phyloP scores from a whole-genome alignment of 495 filamentous ascomycete species.

The Trichoderma asperelloides region DNA sequence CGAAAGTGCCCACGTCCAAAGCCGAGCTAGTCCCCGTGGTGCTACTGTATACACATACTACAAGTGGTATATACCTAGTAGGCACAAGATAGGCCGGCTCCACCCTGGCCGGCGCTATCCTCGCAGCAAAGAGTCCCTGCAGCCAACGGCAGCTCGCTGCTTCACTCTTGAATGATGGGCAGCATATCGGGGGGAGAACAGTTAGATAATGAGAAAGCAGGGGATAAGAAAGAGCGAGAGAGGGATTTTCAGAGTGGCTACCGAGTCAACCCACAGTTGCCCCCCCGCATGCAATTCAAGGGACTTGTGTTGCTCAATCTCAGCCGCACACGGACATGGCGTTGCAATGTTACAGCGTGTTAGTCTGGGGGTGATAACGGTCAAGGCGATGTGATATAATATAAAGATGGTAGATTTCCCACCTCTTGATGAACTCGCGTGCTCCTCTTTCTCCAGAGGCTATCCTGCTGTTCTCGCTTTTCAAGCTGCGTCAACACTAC shows the following conservation, averaged over 20 bases:
- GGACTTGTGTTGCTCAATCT: too few species aligned
- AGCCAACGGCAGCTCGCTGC: neutral
- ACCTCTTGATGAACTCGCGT: neutral
- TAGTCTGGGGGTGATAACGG: neutral
- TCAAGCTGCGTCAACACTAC: neutral
- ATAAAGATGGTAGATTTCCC: neutral
- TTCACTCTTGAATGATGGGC: neutral
- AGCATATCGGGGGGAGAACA: neutral
- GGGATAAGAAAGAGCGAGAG: too few species aligned
- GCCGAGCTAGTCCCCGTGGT: neutral
- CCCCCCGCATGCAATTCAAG: too few species aligned
- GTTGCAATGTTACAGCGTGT: too few species aligned
- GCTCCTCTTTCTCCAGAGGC: neutral
- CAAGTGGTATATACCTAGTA: too few species aligned
- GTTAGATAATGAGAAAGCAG: too few species aligned
- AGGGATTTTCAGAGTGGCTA: too few species aligned
- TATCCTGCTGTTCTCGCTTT: neutral
- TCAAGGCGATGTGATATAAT: neutral
- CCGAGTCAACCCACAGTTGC: too few species aligned
- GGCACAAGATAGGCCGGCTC: neutral
- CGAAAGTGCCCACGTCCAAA: neutral
- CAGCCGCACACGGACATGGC: too few species aligned
- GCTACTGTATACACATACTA: neutral
- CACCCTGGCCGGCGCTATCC: neutral
- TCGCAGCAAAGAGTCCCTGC: neutral